A percentile compares a stretch with the other conserved stretches of the same genome.
phyloP scores from a whole-genome alignment of 2,329 filamentous ascomycete genomes.

The Scolecobasidium constrictum region DNA sequence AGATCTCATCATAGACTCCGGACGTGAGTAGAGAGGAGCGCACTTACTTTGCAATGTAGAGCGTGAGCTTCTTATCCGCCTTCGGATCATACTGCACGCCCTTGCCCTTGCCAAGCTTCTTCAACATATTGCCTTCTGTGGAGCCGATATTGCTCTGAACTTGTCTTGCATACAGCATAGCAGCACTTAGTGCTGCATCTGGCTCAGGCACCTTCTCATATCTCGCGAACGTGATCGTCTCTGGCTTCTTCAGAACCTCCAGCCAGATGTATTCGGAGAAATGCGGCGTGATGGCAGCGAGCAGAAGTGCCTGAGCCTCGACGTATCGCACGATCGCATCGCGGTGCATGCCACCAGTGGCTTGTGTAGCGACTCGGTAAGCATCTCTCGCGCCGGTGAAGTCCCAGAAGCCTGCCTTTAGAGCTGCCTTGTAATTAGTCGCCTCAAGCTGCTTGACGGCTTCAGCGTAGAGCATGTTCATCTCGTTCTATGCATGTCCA shows the following conservation, averaged over 20 bases:
- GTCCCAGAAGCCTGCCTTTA: slow-evolving; percentile 66
- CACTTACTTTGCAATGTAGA: slow-evolving; percentile 74
- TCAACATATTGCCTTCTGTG: slow-evolving; percentile 70
- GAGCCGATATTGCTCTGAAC: slow-evolving; percentile 72
- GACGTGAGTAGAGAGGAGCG: too few relatives aligned
- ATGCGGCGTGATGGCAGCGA: slow-evolving; percentile 80
- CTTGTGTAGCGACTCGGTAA: slow-evolving; percentile 75
- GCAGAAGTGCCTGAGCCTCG: slow-evolving; percentile 72
- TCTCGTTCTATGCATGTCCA: slow-evolving; percentile 90
- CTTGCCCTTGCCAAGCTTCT: slow-evolving; percentile 95
- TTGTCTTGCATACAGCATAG: slow-evolving; percentile 68
- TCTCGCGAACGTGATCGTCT: slow-evolving; percentile 65
- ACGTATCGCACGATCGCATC: slow-evolving; percentile 72
- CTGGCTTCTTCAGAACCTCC: slow-evolving; percentile 66
- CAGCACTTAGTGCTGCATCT: slow-evolving; percentile 59
- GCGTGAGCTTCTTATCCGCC: slow-evolving; percentile 71
- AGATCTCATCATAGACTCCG: too few relatives aligned
- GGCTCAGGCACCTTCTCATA: slow-evolving; percentile 47
- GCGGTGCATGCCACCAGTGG: slow-evolving; percentile 76
- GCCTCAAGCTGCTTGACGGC: slow-evolving; percentile 66
- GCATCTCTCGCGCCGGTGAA: slow-evolving; percentile 79
- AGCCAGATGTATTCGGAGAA: slow-evolving; percentile 93
- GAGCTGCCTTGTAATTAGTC: slow-evolving; percentile 30
- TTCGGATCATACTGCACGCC: slow-evolving; percentile 75
- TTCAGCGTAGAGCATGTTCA: slow-evolving; percentile 74